Base-by-base conservation (phyloP, 2,329 filamentous ascomycete species). In the Penicillium palitans region DNA sequence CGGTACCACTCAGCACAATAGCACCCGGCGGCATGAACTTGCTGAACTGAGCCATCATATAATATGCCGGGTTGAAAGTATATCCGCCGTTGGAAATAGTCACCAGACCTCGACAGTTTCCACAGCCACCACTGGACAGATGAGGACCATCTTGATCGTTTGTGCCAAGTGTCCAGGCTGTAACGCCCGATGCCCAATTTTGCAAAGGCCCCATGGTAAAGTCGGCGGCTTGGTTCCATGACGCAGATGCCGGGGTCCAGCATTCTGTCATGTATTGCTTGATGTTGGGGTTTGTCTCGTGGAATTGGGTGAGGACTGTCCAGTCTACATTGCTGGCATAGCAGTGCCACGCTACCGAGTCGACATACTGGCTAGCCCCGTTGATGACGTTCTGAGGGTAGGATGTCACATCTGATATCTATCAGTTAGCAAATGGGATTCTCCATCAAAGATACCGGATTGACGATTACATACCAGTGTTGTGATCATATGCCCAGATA, bases 21-120 rank as follows among this genome's bases (percentile, higher is more conserved):
- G 79, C 79, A 44, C 79, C 79, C 39, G 73, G 72, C 21, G 78
- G 76, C 57, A 83, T 80, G 66, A 78, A 82, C 60, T 72, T 76
- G 66, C 75, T 78, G 67, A 81, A 82, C 67, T 84, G 82, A 1
- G 79, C 81, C 59, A 84, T 72, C 76, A 82, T 81, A 67, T 83
- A 83, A 69, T 83, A 83, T 60, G 82, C 80, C 7, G 80, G 74
- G 27, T 76, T 78, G 60, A 78, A 76, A 4, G 69, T 72, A 68
- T 83, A 84, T 3, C 74, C 76, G 24, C 72, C 73, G 12, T 73
- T 65, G 8, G 69, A 67, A 33, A 71, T 58, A 24, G 68, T 69
- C 6, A 72, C 67, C 17, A 71, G 47, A 2, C 70, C 70, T 9
- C 62, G 62, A 46, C 70, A 72, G n/a, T 49, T 64, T 12, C 29